A percentile compares a stretch with the other conserved stretches of the same genome.
These are phyloP conservation scores for Hypoxylon rickii DNA, from an alignment of 495 filamentous ascomycete genomes.

Conservation along the genomic window DNA sequence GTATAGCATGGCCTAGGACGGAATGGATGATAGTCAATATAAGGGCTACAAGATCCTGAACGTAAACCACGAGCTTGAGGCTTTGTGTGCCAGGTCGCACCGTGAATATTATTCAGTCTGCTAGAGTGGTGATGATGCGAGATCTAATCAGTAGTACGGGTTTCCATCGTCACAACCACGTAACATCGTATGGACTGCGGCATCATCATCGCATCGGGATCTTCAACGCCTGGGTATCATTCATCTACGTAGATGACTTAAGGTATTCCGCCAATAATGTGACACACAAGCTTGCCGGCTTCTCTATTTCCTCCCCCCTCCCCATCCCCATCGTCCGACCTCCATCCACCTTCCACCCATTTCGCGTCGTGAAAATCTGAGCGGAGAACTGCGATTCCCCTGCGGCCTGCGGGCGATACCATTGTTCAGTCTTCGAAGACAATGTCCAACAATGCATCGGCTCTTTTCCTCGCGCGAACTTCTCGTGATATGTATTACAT, in stretches of 20 bases:
- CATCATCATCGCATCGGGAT: constrained; percentile 13
- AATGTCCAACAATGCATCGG: background rate
- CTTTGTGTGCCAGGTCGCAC: too few relatives aligned
- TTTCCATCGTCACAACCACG: constrained; percentile 9
- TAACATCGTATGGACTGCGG: too few relatives aligned
- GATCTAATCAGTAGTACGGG: too few relatives aligned
- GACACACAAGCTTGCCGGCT: constrained; percentile 31
- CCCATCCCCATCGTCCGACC: background rate
- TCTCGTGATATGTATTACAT: constrained; percentile 12
- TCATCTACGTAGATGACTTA: constrained; percentile 37
- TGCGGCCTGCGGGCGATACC: background rate
- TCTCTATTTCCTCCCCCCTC: background rate
- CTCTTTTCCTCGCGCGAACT: background rate
- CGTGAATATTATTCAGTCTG: too few relatives aligned
- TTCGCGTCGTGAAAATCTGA: background rate
- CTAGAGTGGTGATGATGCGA: too few relatives aligned
- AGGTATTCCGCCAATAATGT: constrained; percentile 36
- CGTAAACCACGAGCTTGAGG: too few relatives aligned
- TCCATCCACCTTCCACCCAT: background rate
- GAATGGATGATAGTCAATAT: background rate
- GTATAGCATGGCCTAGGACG: constrained; percentile 2
- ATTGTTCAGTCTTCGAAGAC: background rate
- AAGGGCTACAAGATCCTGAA: too few relatives aligned
- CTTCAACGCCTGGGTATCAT: constrained; percentile 44
- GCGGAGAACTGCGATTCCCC: background rate